Conservation (phyloP, 2,329 filamentous ascomycete species). For the Talaromyces rugulosus region DNA sequence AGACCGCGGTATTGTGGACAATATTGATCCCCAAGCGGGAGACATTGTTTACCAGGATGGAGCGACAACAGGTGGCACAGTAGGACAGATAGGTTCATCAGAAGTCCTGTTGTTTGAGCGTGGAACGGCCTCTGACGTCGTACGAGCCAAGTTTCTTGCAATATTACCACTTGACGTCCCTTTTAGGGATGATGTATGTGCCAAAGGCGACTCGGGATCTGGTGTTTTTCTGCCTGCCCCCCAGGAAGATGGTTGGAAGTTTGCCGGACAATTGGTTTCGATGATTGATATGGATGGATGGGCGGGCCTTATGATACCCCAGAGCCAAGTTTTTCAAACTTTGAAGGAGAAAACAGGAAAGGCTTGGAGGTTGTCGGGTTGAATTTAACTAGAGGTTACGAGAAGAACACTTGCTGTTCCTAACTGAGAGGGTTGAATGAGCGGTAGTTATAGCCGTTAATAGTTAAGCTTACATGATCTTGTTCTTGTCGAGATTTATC, state of each 20-base stretch:
- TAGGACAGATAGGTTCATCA: constrained; percentile 3
- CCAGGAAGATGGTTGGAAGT: constrained; percentile 7
- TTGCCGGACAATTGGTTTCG: constrained; percentile 8
- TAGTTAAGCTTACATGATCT: too few relatives aligned
- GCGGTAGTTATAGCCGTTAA: too few relatives aligned
- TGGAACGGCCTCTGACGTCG: background rate
- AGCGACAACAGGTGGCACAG: constrained; percentile 5
- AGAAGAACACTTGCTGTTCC: too few relatives aligned
- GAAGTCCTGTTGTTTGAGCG: constrained; percentile 4
- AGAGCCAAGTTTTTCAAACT: constrained; percentile 5
- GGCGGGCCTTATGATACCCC: constrained; percentile 6
- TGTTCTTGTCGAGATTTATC: too few relatives aligned
- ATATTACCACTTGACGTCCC: background rate
- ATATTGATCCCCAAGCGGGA: constrained; percentile 1
- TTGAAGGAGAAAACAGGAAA: constrained; percentile 8
- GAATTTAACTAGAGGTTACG: background rate
- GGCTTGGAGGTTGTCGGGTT: constrained; percentile 4
- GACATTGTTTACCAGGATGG: constrained; percentile 10
- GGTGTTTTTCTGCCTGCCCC: constrained; percentile 7
- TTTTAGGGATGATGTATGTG: background rate
- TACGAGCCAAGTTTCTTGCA: background rate
- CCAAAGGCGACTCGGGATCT: constrained; percentile 7
- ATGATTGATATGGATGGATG: background rate
- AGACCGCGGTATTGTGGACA: constrained; percentile 1
- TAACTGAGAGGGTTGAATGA: too few relatives aligned